Evolutionary conservation across 2,329 filamentous ascomycete genomes (phyloP), one percentile per base, ranked within the genome.

Genomic region (Xylariaceae sp.): DNA sequence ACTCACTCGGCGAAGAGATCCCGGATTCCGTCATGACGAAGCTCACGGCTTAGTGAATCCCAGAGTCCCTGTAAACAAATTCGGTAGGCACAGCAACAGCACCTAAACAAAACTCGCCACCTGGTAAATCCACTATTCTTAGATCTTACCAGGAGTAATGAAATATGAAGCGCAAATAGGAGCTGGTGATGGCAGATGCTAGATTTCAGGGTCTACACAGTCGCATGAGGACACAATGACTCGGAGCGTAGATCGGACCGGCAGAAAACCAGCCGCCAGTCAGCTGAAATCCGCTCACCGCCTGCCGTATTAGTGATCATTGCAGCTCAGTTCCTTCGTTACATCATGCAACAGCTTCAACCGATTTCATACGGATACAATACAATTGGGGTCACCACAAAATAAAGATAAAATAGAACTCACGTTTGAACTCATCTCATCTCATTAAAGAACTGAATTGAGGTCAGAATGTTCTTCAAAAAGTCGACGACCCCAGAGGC

Each of bases 1-100:
- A 67, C 67, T 60, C 71, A 72, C 70, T 68, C 63, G 69, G 69
- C 63, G 68, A 64, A 52, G 57, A 51, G 55, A 54, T 65, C 60
- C 60, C 68, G 54, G 55, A 49, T 51, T 64, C 63, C 59, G 68
- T 58, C 70, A 72, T 72, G 23, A 54, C 58, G 42, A 45, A 3
- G 23, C 10, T 30, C 23, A 30, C 23, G 23, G 23, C 23, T 30
- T 30, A 30, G 23, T 30, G 23, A 30, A 30, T 30, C 23, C 23
- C 23, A 30, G 23, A 30, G 4, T 6, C 5, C 23, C 23, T 3
- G 23, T 30, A 30, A 30, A 42, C 9, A 42, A 42, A 42, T 8
- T 42, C 23, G 23, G 23, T 30, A 30, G 37, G 37, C 37, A 42
- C 37, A 42, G 37, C 37, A 42, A 42, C 37, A 3, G 8, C 11